Conservation (phyloP, 108 stramenopile species). For the Mediolabrus comicus region DNA sequence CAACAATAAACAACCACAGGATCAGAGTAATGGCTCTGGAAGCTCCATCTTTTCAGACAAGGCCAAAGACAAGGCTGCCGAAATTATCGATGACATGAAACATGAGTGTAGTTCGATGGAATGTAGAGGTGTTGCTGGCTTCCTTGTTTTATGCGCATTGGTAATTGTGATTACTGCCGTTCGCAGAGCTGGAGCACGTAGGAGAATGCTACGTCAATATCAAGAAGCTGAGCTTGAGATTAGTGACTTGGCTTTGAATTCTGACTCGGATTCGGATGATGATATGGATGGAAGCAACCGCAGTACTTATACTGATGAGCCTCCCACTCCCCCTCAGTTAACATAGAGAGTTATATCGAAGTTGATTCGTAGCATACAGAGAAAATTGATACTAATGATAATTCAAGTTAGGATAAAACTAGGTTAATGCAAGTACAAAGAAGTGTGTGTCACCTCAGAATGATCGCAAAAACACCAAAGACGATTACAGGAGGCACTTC, state of each 20-base stretch:
- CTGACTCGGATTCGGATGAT: constrained; percentile 31
- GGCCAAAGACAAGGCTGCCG: constrained; percentile 15
- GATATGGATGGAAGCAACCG: too few species aligned
- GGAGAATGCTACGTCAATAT: constrained; percentile 39
- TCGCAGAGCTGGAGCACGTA: constrained; percentile 32
- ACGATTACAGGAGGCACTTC: constrained; percentile 55
- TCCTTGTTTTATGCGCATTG: constrained; percentile 25
- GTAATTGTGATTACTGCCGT: constrained; percentile 21
- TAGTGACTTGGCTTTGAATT: constrained; percentile 41
- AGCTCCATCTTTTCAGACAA: neutral
- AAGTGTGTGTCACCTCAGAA: constrained; percentile 24
- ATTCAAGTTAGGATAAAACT: too few species aligned
- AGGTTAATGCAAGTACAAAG: too few species aligned
- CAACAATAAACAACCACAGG: constrained; percentile 4
- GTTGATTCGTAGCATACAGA: neutral
- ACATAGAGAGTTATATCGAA: neutral
- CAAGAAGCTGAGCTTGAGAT: constrained; percentile 47
- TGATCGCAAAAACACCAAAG: constrained; percentile 42
- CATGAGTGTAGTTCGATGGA: constrained; percentile 34
- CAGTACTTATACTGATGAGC: constrained; percentile 19
- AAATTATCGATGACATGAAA: constrained; percentile 45
- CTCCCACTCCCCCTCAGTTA: constrained; percentile 12
- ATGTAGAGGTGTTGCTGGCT: constrained; percentile 38
- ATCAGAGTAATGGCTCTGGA: neutral
- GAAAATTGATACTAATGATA: too few species aligned